Evolutionary conservation across 2,329 filamentous ascomycete genomes (phyloP), one percentile per base, ranked within the genome.

Genomic region (Aspergillus chevalieri): DNA sequence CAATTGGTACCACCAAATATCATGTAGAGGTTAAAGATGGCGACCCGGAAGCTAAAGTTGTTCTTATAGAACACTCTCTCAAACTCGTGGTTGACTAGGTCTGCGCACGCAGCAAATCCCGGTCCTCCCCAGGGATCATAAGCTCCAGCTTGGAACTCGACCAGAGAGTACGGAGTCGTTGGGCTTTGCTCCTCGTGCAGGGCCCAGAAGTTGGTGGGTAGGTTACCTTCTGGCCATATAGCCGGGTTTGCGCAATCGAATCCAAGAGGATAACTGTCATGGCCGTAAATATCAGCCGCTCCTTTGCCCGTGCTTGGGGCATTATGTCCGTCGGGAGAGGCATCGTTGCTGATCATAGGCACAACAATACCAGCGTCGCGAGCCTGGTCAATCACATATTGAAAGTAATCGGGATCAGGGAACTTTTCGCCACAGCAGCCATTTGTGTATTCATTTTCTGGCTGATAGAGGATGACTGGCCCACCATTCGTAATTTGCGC

Each of bases 401-500:
- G 76, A 67, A 91, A 82, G 63, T 91, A 93, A 0, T 77, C 73
- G 0, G 77, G 74, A 58, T 89, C 82, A 0, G 85, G 85, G 55
- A 85, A 87, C 2, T 68, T 64, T n/a, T 78, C 70, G 2, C 71
- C 71, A 3, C 68, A 69, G 14, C 71, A 68, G 1, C 74, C 75
- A 15, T 72, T 67, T 1, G 79, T 83, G 62, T 92, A 91, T 65
- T 93, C 89, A 54, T 93, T 94, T 65, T 94, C 89, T 0, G 86
- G 84, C 64, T 94, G 89, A 39, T 86, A 78, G 1, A 92, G 71
- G 52, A 94, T 88, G 6, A 94, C 78, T 0, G 87, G 87, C 0
- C 89, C 89, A 0, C 86, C 88, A 47, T 91, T 87, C 1, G 87
- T 92, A 60, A 94, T 91, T 59, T 93, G 87, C 0, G 81, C 83